phyloP scores from a whole-genome alignment of 148 eudicot genomes.

The Suaeda aralocaspica region DNA sequence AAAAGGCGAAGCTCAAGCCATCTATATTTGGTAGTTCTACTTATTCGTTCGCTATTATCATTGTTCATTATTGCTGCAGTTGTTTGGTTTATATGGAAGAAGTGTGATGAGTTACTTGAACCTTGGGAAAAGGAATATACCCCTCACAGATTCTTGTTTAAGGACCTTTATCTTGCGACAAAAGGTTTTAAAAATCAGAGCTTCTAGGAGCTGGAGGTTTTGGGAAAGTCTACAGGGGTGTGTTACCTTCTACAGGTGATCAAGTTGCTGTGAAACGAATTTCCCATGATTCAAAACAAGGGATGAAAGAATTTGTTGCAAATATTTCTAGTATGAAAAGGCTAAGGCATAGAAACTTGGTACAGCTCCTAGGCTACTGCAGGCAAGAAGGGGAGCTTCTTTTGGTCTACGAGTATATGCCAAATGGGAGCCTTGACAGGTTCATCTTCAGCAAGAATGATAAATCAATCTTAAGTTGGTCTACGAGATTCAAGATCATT shows the following conservation, averaged over 20 bases:
- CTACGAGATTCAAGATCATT: constrained; percentile 29
- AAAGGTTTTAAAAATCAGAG: constrained; percentile 31
- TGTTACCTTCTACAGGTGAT: constrained; percentile 10
- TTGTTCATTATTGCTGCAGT: constrained; percentile 3
- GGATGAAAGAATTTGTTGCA: constrained; percentile 32
- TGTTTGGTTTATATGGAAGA: constrained; percentile 15
- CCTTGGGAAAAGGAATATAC: constrained; percentile 21
- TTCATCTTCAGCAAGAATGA: constrained; percentile 28
- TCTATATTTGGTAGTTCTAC: background rate
- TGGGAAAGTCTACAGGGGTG: constrained; percentile 41
- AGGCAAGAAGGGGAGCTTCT: constrained; percentile 35
- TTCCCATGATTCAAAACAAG: constrained; percentile 37
- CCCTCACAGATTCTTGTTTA: constrained; percentile 22
- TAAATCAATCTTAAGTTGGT: constrained; percentile 17
- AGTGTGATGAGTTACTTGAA: constrained; percentile 21
- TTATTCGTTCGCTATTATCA: background rate
- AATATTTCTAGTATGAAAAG: constrained; percentile 31
- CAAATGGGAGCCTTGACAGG: constrained; percentile 52
- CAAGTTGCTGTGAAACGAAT: constrained; percentile 33
- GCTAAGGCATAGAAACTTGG: constrained; percentile 38
- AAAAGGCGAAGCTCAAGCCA: background rate
- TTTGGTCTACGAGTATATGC: constrained; percentile 39
- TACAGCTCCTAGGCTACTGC: constrained; percentile 43
- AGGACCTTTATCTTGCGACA: constrained; percentile 34
- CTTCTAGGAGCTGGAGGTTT: constrained; percentile 36